Evolutionary conservation across 257 asterid species (phyloP).

Genomic region (Solanum pimpinellifolium): DNA sequence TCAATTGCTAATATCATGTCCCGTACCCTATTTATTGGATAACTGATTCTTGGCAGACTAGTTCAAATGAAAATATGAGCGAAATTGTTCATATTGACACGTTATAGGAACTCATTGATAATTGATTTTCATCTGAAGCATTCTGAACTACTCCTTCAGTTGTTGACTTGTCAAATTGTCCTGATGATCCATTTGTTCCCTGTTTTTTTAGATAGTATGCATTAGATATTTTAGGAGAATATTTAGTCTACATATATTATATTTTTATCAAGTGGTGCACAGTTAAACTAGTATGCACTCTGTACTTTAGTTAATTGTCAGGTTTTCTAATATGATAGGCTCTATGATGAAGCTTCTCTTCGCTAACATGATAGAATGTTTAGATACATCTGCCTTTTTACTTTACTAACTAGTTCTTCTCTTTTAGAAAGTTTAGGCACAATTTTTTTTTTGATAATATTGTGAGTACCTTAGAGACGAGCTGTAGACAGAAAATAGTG

Average conservation of each 20-base stretch:
- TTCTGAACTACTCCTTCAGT: neutral
- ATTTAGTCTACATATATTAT: neutral
- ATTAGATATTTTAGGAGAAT: neutral
- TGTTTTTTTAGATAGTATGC: neutral
- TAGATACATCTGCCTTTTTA: neutral
- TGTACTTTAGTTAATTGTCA: neutral
- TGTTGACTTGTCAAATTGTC: neutral
- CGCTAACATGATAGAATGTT: neutral
- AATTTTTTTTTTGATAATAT: neutral
- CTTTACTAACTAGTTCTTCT: neutral
- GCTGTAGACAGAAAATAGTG: neutral
- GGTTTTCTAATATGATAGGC: neutral
- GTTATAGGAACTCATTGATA: neutral
- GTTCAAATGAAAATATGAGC: neutral
- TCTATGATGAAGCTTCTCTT: neutral
- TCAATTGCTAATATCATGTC: neutral
- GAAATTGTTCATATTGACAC: neutral
- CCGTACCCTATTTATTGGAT: neutral
- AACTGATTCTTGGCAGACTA: neutral
- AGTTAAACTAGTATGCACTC: neutral
- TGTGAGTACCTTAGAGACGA: neutral
- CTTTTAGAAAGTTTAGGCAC: neutral
- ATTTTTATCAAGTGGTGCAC: neutral
- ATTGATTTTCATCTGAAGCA: neutral
- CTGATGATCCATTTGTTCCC: neutral